Base-by-base conservation (phyloP, 176 grass and related monocot genomes). In the Hsuehochloa calcarea region DNA sequence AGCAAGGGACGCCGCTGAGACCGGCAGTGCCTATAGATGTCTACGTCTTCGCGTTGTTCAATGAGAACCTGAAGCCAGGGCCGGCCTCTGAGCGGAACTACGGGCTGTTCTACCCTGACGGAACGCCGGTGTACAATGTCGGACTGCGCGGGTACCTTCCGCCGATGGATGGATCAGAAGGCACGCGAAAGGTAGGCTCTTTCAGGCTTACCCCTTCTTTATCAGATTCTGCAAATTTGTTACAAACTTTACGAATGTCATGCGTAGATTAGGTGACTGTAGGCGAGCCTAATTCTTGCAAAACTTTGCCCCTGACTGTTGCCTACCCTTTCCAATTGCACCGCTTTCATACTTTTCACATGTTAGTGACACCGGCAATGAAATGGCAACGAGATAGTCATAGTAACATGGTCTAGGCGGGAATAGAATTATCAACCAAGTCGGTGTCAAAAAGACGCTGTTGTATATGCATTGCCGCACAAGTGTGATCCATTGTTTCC, bases 31-130 rank as follows among this genome's bases (percentile, higher is more conserved):
- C 93, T 0, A 71, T 98, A 10, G 91, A 98, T 59, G 85, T 90
- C 77, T 90, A 90, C 85, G 96, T 98, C 2, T 98, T 98, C 79
- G 96, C 96, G 70, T 39, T 95, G 1, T 98, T 95, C 78, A 98
- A 98, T 8, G 96, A 98, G 85, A 90, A 98, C 83, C 72, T 95
- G 4, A 98, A 98, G 84, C 96, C 91, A 0, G 96, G 96, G 15
- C 96, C 96, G 7, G 85, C 93, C 1, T 98, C 96, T 9, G 93
- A 98, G 7, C 79, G 96, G 73, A 91, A 98, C 85, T 98, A 98
- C 25, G 96, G 96, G 6, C 39, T 98, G 3, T 92, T 93, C 46
- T 91, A 95, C 80, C 96, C 96, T 9, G 96, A 98, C 50, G 96
- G 96, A 63, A 87, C 61, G 19, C 96, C 96, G 13, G 91, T 90